These are phyloP conservation scores for Aspergillus incahuasiensis DNA, from an alignment of 495 filamentous ascomycete genomes.

Conservation along the genomic window DNA sequence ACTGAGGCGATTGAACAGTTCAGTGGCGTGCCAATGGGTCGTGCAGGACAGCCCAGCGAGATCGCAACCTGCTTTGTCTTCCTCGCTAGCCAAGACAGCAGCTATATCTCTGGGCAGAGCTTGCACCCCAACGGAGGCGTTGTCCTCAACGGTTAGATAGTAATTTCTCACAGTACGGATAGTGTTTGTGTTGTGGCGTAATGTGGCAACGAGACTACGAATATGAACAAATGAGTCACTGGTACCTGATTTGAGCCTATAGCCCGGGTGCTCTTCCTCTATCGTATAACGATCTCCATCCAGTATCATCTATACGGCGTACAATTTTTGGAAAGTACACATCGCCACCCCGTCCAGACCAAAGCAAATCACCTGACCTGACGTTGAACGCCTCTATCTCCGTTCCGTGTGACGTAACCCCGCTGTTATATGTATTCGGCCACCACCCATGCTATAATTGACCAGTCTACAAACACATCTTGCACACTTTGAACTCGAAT, in stretches of 20 bases:
- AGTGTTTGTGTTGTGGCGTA: neutral
- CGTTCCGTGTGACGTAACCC: neutral
- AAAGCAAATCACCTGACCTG: neutral
- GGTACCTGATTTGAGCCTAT: neutral
- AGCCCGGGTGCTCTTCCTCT: neutral
- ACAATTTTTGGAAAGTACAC: neutral
- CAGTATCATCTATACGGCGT: neutral
- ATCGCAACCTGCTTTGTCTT: slow-evolving; percentile 85
- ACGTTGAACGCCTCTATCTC: neutral
- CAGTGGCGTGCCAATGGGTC: slow-evolving; percentile 66
- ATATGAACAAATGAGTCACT: neutral
- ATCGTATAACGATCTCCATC: neutral
- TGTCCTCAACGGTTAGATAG: slow-evolving; percentile 53
- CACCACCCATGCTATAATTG: too few relatives aligned
- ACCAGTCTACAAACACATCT: too few relatives aligned
- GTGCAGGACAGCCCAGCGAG: slow-evolving; percentile 73
- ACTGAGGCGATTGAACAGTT: slow-evolving; percentile 67
- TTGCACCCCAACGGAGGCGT: slow-evolving; percentile 68
- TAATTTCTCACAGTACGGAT: neutral
- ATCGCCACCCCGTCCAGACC: neutral
- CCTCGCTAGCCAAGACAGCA: slow-evolving; percentile 70
- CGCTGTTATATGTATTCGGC: neutral
- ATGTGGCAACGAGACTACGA: neutral
- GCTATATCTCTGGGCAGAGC: slow-evolving; percentile 54
- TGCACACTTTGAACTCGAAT: too few relatives aligned